phyloP scores from a whole-genome alignment of 306 rosid species.

The Vigna mungo region DNA sequence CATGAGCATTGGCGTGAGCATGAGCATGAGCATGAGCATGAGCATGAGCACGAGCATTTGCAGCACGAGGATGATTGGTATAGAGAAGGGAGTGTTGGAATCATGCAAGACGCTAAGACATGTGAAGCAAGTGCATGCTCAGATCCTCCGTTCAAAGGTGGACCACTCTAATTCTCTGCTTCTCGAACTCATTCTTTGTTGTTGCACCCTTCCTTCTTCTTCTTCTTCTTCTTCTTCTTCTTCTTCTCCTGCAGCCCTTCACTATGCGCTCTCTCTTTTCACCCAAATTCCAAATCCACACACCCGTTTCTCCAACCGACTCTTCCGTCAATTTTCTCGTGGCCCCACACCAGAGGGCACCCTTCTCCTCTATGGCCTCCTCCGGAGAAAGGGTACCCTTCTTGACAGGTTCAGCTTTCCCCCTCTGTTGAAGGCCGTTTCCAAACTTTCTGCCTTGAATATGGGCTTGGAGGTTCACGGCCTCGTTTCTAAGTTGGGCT shows the following conservation, averaged over 20 bases:
- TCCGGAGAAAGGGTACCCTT: slow-evolving; percentile 55
- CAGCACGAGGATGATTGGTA: neutral
- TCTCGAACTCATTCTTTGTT: slow-evolving; percentile 56
- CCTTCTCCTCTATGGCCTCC: slow-evolving; percentile 60
- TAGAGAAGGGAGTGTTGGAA: slow-evolving; percentile 19
- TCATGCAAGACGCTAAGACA: slow-evolving; percentile 56
- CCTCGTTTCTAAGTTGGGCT: slow-evolving; percentile 66
- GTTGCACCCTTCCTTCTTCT: slow-evolving; percentile 51
- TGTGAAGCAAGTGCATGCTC: slow-evolving; percentile 77
- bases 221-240: slow-evolving; percentile 56
- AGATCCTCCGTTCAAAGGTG: slow-evolving; percentile 60
- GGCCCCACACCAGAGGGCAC: slow-evolving; percentile 55
- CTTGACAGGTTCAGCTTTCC: slow-evolving; percentile 80
- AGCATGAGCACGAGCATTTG: neutral
- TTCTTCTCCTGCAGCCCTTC: slow-evolving; percentile 56
- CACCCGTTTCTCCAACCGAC: slow-evolving; percentile 64
- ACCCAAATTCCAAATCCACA: slow-evolving; percentile 55
- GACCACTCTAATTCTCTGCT: slow-evolving; percentile 53
- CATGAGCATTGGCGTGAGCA: neutral
- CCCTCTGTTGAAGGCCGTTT: slow-evolving; percentile 68
- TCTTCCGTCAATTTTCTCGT: slow-evolving; percentile 72
- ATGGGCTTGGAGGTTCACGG: slow-evolving; percentile 84
- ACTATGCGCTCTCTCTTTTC: slow-evolving; percentile 77
- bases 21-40: neutral
- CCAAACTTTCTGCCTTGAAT: slow-evolving; percentile 54